A percentile compares a stretch with the other conserved stretches of the same genome.
These are phyloP conservation scores for Podila epigama DNA, from an alignment of 192 early-diverging fungal genomes.

Conservation along the genomic window DNA sequence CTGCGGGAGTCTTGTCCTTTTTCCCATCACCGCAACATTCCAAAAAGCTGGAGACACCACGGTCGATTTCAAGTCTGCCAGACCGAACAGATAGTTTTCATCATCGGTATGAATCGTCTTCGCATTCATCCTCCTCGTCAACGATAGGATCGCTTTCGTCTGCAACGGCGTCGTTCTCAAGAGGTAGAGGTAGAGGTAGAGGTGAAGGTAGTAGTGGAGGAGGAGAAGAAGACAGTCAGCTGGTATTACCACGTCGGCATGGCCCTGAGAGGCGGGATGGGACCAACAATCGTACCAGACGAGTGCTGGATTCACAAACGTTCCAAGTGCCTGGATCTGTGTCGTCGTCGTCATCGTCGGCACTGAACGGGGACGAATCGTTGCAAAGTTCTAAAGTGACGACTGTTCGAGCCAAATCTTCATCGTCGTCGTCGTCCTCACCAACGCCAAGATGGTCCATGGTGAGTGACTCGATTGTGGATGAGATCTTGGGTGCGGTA, in stretches of 20 bases:
- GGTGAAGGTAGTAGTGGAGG: neutral
- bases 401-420: conserved; percentile 1
- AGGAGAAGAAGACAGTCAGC: neutral
- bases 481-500: conserved; percentile 34
- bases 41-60: conserved; percentile 34
- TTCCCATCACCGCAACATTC: conserved; percentile 41
- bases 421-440: conserved; percentile 1
- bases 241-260: neutral
- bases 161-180: conserved; percentile 7
- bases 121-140: conserved; percentile 9
- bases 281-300: conserved; percentile 1
- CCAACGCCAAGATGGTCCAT: conserved; percentile 28
- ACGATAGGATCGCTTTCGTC: conserved; percentile 3
- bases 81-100: conserved; percentile 3
- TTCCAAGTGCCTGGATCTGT: conserved; percentile 18
- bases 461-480: conserved; percentile 42
- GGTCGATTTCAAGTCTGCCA: conserved; percentile 33
- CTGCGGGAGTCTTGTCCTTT: conserved; percentile 29
- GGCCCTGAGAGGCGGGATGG: too few relatives aligned
- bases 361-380: neutral
- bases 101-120: neutral
- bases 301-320: conserved; percentile 13
- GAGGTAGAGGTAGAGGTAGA: neutral
- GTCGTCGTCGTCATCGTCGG: neutral
- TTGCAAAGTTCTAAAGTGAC: neutral